These are phyloP conservation scores for Spinellus fusiger DNA, from an alignment of 192 early-diverging fungal species.

Conservation along the genomic window DNA sequence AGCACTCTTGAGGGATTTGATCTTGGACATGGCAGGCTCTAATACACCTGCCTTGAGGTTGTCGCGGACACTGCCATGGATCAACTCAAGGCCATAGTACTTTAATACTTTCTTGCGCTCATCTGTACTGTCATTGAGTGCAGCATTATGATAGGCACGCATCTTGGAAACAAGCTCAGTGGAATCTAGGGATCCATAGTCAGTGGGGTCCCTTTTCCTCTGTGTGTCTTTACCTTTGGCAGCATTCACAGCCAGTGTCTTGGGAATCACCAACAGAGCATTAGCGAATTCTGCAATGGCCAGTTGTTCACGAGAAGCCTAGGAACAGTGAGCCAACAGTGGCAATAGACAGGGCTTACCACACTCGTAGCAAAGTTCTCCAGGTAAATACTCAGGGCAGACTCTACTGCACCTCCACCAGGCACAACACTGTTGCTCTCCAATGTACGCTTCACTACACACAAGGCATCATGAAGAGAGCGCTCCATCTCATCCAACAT, in stretches of 20 bases:
- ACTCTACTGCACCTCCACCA: conserved; percentile 93
- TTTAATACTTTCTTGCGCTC: conserved; percentile 69
- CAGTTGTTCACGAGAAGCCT: conserved; percentile 93
- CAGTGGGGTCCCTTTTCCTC: neutral
- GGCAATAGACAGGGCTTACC: conserved; percentile 32
- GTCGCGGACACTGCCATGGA: conserved; percentile 87
- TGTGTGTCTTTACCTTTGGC: conserved; percentile 60
- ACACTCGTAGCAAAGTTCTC: conserved; percentile 97
- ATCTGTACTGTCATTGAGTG: conserved; percentile 67
- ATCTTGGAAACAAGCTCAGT: conserved; percentile 92
- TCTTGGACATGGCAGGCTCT: conserved; percentile 97
- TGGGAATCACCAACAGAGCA: conserved; percentile 90
- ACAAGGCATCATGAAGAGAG: conserved; percentile 88
- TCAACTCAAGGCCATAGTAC: conserved; percentile 86
- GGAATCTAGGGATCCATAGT: conserved; percentile 49
- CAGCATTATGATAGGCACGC: conserved; percentile 90
- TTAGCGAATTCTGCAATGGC: conserved; percentile 97
- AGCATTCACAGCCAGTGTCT: conserved; percentile 94
- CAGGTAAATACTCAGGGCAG: conserved; percentile 90
- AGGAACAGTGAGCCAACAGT: neutral
- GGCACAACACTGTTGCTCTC: conserved; percentile 94
- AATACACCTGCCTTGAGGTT: conserved; percentile 91
- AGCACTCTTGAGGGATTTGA: conserved; percentile 93
- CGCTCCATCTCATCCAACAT: conserved; percentile 99
- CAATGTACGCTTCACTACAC: conserved; percentile 94